Base-by-base conservation (phyloP, 177 flowering plant species). In the Tripterygium wilfordii region DNA sequence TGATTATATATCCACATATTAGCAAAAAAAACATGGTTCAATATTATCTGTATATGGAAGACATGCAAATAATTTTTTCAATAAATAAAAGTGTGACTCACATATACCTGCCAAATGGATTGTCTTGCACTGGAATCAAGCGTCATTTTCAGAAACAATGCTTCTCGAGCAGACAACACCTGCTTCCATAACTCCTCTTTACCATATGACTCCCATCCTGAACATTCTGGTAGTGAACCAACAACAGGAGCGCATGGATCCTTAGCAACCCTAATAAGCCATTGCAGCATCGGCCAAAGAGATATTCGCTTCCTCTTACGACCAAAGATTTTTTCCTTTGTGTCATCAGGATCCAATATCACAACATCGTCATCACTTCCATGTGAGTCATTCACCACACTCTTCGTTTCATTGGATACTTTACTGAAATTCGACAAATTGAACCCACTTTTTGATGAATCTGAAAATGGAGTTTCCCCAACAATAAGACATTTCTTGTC, bases 121-220 rank as follows among this genome's bases (percentile, higher is more conserved):
- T 56, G 68, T 10, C 51, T 68, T 45, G 27, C 31, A 36, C 41
- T 48, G 30, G 60, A 42, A 35, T 66, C 65, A 54, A 18, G 36
- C 4, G 25, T 15, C 23, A 36, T 42, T 51, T 49, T 63, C 18
- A 45, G 20, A 33, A 69, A 60, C 2, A 61, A 24, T 20, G 41
- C 40, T 21, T 67, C 68, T 23, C 75, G 62, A 28, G 56, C 59
- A 40, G 32, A 30, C 51, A 72, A 57, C 23, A 65, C 58, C 58
- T 72, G 66, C 57, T 49, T 75, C 85, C 76, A 78, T 0, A 19
- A 20, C 46, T 63, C 68, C 23, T 61, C 72, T 31, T 36, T 54
- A 21, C 76, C 77, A 57, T 40, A 49, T 29, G 18, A 57, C 36
- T 49, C 42, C 58, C 72, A 74, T 26, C 64, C 53, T 23, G 75